Base-by-base conservation (phyloP, 495 filamentous ascomycete genomes). In the Penicillium ucsense region DNA sequence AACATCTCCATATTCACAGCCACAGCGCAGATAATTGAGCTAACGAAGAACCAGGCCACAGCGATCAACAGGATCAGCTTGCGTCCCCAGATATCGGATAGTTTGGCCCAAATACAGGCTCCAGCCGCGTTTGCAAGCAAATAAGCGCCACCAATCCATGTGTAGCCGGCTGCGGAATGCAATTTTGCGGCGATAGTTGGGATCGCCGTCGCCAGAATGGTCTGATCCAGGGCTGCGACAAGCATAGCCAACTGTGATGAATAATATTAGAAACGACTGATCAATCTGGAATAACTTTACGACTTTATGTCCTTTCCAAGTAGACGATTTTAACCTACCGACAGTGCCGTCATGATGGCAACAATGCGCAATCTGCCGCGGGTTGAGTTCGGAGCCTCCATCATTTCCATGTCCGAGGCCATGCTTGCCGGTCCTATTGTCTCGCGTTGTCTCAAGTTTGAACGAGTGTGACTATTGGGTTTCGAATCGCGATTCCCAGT, bases 61-160 rank as follows among this genome's bases (percentile, higher is more conserved):
- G 73, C 71, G 8, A 61, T 54, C 27, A 78, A 53, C 2, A 77
- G 48, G 40, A 78, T 77, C 5, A 69, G 63, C 48, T 80, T 82
- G 4, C 79, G 68, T 5, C 80, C 79, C 76, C 75, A 83, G 36
- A 83, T 82, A 54, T 82, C 78, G 7, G 71, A 75, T 3, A 78
- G 53, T 41, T 78, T 80, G 4, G 70, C 71, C 78, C 78, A 83
- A 35, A 80, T 74, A 29, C 75, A 67, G 4, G 65, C 61, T 31
- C 65, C 67, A n/a, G 77, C 75, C 0, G 77, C 72, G 56, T 71
- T 75, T 3, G 75, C 73, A 11, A 78, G 66, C 34, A 79, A 61
- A 52, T 83, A 88, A 8, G 83, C 80, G 36, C 74, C 78, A 20
- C 82, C 82, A 47, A 86, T 80, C 82, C 82, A 85, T 32, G 74